Evolutionary conservation across 2,329 filamentous ascomycete genomes (phyloP), one percentile per base, ranked within the genome.

Genomic region (Aspergillus sp.): DNA sequence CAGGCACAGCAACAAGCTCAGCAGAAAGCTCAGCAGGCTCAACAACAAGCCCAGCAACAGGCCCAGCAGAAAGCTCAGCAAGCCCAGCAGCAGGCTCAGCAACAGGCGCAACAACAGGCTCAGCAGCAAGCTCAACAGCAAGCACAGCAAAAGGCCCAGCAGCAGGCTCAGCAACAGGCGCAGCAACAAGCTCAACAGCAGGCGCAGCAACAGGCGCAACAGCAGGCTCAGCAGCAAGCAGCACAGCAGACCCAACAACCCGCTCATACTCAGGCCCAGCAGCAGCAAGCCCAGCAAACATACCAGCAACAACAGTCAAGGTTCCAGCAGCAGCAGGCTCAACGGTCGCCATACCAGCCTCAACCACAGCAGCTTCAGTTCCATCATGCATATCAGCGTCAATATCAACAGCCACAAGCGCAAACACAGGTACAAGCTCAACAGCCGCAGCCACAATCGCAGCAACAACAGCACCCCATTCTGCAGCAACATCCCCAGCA

Each of bases 321-420:
- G 3, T 42, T 59, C 21, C 62, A 65, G 13, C 62, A 68, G 39
- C 67, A 67, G n/a, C 64, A 66, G n/a, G 55, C 57, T 11, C 64
- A 66, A 23, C 57, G 52, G 47, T 59, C 60, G 10, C 41, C 57
- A 5, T 63, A 66, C 30, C 61, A 64, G 30, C 30, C 48, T 11
- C 60, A 64, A 32, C 36, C 51, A 47, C 57, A 63, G 17, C 55
- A 63, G 42, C 49, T 53, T 17, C 60, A 62, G 56, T 49, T 53
- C 50, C 42, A 51, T 41, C 19, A 27, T 55, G 54, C 54, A 53
- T 38, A 54, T 39, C 54, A 58, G 30, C 61, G 58, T 7, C 58
- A 61, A 5, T 51, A 53, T n/a, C 56, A 58, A 32, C 61, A 59
- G 47, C 21, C 44, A 21, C 53, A 64, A 38, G 64, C 68, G 27